Evolutionary conservation across 2,329 filamentous ascomycete genomes (phyloP).

Genomic region (Fusarium sp.): DNA sequence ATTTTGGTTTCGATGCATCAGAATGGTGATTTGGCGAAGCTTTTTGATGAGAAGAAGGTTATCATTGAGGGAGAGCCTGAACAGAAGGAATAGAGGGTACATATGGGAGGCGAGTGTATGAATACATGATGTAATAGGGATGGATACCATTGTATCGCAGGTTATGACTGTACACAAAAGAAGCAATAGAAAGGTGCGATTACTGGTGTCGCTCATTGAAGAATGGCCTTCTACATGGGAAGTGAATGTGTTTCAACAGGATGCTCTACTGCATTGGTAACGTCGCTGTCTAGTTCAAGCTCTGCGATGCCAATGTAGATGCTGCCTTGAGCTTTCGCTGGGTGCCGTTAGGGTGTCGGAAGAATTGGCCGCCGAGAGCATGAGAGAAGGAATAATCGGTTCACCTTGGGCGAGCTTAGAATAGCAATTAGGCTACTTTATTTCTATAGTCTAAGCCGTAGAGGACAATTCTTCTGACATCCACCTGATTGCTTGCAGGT

Average conservation of each 20-base stretch:
- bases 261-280: accelerated
- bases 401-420: too few species aligned
- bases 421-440: too few species aligned
- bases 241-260: background rate
- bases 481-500: too few species aligned
- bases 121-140: constrained; percentile 46
- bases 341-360: too few species aligned
- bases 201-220: background rate
- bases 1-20: constrained; percentile 98
- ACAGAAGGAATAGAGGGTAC: constrained; percentile 49
- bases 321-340: background rate
- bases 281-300: too few species aligned
- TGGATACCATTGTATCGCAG: constrained; percentile 45
- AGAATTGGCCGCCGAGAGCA: too few species aligned
- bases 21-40: constrained; percentile 89
- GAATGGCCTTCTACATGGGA: background rate
- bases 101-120: constrained; percentile 37
- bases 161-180: constrained; percentile 41
- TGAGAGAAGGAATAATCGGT: too few species aligned
- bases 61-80: constrained; percentile 65
- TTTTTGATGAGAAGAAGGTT: constrained; percentile 93
- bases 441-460: too few species aligned
- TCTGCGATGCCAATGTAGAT: background rate
- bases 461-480: too few species aligned
- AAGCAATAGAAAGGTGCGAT: constrained; percentile 34